A percentile compares a stretch with the other conserved stretches of the same genome.
These are phyloP conservation scores for Themeda triandra DNA, from an alignment of 176 grass and related monocot genomes.

Conservation along the genomic window DNA sequence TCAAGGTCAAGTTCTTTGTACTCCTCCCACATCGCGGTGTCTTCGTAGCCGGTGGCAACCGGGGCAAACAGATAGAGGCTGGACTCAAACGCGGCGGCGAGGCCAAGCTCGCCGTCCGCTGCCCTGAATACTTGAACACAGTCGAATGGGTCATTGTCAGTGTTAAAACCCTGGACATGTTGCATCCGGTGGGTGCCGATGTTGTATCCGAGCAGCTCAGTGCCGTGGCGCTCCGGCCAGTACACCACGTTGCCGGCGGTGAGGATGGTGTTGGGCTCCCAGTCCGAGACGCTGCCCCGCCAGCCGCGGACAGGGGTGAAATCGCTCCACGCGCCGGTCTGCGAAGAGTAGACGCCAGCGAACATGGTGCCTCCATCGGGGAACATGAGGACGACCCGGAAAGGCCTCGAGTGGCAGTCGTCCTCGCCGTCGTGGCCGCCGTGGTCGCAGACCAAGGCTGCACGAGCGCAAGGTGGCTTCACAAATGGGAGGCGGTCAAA, in stretches of 20 bases:
- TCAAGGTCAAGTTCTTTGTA: neutral
- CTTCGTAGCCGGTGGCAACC: neutral
- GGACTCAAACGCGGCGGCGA: neutral
- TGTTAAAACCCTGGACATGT: neutral
- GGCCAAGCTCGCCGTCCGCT: neutral
- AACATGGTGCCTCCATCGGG: neutral
- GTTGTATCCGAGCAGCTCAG: neutral
- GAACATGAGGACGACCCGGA: neutral
- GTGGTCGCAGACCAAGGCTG: neutral
- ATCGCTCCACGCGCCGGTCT: neutral
- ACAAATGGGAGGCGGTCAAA: neutral
- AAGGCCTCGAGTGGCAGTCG: neutral
- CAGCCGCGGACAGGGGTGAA: neutral
- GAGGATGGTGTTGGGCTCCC: neutral
- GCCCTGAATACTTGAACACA: neutral
- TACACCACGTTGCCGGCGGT: neutral
- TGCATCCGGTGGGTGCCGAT: neutral
- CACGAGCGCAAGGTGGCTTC: neutral
- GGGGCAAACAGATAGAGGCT: neutral
- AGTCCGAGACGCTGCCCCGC: neutral
- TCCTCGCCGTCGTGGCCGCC: neutral
- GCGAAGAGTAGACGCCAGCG: neutral
- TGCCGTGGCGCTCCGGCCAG: neutral
- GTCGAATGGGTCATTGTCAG: neutral
- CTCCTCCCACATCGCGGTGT: neutral